phyloP scores from a whole-genome alignment of 2,329 filamentous ascomycete species.

The Chrysoporthe puriensis region DNA sequence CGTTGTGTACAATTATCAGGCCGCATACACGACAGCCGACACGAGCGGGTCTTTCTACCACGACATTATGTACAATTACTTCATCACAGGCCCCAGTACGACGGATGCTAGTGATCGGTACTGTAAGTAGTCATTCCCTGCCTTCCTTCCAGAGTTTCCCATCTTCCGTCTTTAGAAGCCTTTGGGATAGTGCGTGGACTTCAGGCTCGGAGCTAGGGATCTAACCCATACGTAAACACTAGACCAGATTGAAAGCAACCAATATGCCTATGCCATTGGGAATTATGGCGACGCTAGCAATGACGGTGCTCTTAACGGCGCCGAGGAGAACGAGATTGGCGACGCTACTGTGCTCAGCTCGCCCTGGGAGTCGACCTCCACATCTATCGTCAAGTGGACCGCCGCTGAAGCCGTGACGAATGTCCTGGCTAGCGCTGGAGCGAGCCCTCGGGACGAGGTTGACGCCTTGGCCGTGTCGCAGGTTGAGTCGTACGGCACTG shows the following conservation, averaged over 20 bases:
- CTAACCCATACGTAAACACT: not conserved
- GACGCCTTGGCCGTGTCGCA: slow-evolving; percentile 35
- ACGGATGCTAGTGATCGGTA: slow-evolving; percentile 43
- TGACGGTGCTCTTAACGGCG: slow-evolving; percentile 30
- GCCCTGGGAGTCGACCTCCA: slow-evolving; percentile 33
- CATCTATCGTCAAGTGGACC: slow-evolving; percentile 34
- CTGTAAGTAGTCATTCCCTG: slow-evolving; percentile 23
- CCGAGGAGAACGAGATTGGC: slow-evolving; percentile 26
- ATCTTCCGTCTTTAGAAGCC: not conserved
- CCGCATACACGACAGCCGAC: slow-evolving; percentile 38
- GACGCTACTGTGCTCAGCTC: slow-evolving; percentile 23
- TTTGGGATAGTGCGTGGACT: too few relatives aligned
- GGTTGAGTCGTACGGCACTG: slow-evolving; percentile 31
- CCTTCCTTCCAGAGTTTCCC: not conserved
- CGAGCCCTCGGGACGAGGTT: slow-evolving; percentile 37
- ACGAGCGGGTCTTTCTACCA: slow-evolving; percentile 30
- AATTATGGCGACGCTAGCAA: slow-evolving; percentile 44
- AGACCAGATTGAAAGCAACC: slow-evolving; percentile 45
- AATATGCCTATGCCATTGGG: slow-evolving; percentile 45
- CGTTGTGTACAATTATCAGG: slow-evolving; percentile 50
- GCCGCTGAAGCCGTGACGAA: slow-evolving; percentile 41
- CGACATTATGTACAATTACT: slow-evolving; percentile 50
- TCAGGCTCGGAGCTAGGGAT: not conserved
- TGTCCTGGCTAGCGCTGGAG: slow-evolving; percentile 43
- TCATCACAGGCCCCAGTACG: slow-evolving; percentile 47